Evolutionary conservation across 306 rosid species (phyloP).

Genomic region (Sindora glabra): DNA sequence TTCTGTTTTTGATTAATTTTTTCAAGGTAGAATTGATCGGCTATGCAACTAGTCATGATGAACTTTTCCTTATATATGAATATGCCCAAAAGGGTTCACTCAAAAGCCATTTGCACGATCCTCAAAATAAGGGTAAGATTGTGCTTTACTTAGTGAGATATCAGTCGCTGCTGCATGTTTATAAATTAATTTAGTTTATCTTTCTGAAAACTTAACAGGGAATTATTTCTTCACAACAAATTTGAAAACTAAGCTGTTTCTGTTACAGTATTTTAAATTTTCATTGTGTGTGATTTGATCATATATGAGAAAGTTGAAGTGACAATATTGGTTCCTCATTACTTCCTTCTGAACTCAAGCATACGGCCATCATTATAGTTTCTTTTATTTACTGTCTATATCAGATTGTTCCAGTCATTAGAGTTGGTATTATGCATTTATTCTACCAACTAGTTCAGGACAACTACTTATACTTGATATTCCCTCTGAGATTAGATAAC

Average conservation of each 20-base stretch:
- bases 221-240: not conserved
- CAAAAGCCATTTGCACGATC: conserved; percentile 86
- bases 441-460: not conserved
- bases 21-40: conserved; percentile 99
- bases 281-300: not conserved
- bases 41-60: conserved; percentile 79
- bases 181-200: not conserved
- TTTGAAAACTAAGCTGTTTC: not conserved
- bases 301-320: not conserved
- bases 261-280: not conserved
- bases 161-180: too few species aligned
- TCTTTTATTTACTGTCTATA: not conserved
- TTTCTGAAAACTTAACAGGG: not conserved
- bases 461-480: too few species aligned
- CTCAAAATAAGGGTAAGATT: conserved; percentile 77
- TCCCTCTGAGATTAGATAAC: not conserved
- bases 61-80: conserved; percentile 82
- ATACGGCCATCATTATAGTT: not conserved
- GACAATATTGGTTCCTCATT: not conserved
- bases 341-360: not conserved
- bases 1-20: conserved; percentile 29
- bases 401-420: not conserved
- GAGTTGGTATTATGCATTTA: not conserved
- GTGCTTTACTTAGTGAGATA: not conserved
- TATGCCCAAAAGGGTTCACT: conserved; percentile 95